Conservation (phyloP, 1,284 basidiomycete species). For the Pseudozyma thailandica region DNA sequence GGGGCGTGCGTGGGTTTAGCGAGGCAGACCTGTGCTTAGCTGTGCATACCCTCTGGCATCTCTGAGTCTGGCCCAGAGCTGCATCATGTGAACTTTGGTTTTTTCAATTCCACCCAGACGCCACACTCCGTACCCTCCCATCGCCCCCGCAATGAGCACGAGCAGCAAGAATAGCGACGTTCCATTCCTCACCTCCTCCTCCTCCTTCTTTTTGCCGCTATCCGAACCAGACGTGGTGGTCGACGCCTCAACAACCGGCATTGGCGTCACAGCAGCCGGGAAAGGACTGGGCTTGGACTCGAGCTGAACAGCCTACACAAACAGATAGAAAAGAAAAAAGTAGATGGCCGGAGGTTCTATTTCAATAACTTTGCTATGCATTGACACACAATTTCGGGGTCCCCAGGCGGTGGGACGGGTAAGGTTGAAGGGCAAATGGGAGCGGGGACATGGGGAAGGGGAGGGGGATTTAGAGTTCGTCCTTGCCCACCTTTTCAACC, state of each 20-base stretch:
- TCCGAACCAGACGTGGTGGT: conserved; percentile 3
- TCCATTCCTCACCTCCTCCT: conserved; percentile 11
- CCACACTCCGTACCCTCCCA: conserved; percentile 19
- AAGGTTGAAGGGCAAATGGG: neutral
- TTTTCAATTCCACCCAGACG: conserved; percentile 32
- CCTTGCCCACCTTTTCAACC: conserved; percentile 48
- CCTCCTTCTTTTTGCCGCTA: neutral
- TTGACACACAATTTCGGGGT: neutral
- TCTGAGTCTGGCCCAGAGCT: neutral
- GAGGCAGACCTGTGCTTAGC: conserved; percentile 10
- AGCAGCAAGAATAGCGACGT: conserved; percentile 37
- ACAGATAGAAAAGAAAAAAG: neutral
- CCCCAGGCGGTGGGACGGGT: too few relatives aligned
- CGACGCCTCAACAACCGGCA: conserved; percentile 5
- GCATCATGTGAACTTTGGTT: conserved; percentile 21
- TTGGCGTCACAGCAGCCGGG: neutral
- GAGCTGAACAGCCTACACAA: conserved; percentile 3
- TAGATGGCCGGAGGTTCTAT: conserved; percentile 9
- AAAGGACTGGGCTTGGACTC: neutral
- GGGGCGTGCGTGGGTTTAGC: conserved; percentile 1
- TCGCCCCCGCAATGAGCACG: conserved; percentile 19
- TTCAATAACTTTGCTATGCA: conserved; percentile 35
- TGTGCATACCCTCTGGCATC: conserved; percentile 9
- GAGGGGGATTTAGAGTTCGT: conserved; percentile 53
- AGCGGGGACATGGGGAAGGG: neutral